Evolutionary conservation across 2,329 filamentous ascomycete genomes (phyloP).

Genomic region (Metarhizium album): DNA sequence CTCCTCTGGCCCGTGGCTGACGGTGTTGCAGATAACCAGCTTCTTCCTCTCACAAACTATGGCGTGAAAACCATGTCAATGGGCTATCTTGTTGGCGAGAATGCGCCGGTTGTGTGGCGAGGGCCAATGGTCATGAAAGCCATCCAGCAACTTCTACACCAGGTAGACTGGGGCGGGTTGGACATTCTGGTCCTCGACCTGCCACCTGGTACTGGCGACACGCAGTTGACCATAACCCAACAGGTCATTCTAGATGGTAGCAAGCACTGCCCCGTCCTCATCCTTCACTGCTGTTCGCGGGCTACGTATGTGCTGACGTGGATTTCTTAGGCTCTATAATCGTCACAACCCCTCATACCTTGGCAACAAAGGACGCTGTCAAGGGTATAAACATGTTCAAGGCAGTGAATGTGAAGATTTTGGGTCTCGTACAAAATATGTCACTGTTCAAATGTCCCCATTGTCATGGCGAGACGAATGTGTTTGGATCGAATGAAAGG

Average conservation of each 20-base stretch:
- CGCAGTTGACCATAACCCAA: conserved; percentile 93
- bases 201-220: conserved; percentile 89
- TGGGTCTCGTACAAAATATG: conserved; percentile 93
- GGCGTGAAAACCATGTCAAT: conserved; percentile 98
- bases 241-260: conserved; percentile 78
- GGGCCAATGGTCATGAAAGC: conserved; percentile 98
- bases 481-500: conserved; percentile 60
- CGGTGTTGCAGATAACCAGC: conserved; percentile 52
- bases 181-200: conserved; percentile 86
- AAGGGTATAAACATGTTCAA: conserved; percentile 90
- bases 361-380: conserved; percentile 83
- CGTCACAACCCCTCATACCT: conserved; percentile 85
- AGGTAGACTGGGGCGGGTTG: conserved; percentile 85
- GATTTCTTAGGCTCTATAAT: conserved; percentile 57
- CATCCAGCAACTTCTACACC: conserved; percentile 86
- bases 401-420: conserved; percentile 67
- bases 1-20: too few relatives aligned
- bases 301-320: background rate
- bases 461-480: conserved; percentile 61
- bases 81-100: conserved; percentile 77
- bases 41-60: conserved; percentile 85
- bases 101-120: conserved; percentile 84
- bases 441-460: conserved; percentile 70
- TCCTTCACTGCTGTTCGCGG: background rate
- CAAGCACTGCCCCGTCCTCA: background rate